phyloP scores from a whole-genome alignment of 192 early-diverging fungal species.

The Geranomyces variabilis region DNA sequence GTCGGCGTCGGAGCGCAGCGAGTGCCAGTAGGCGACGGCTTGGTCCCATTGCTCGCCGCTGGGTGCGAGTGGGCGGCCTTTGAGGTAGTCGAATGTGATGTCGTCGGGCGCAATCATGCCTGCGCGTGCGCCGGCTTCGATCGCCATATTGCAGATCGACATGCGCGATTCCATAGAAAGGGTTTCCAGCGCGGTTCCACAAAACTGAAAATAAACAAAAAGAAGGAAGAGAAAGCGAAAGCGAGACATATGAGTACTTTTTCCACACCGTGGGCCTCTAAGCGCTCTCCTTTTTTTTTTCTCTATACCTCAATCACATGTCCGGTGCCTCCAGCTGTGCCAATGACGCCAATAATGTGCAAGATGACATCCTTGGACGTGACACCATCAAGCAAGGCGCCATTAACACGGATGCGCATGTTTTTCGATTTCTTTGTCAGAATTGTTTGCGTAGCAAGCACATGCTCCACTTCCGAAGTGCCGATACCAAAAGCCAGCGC shows the following conservation, averaged over 20 bases:
- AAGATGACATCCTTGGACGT: constrained; percentile 70
- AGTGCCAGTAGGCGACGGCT: constrained; percentile 66
- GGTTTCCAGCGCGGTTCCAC: constrained; percentile 55
- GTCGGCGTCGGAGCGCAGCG: constrained; percentile 61
- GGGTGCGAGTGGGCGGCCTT: constrained; percentile 64
- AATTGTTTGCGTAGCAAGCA: constrained; percentile 72
- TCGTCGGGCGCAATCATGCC: constrained; percentile 76
- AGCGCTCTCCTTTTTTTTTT: too few relatives aligned
- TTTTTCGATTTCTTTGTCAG: constrained; percentile 72
- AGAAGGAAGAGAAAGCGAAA: not conserved
- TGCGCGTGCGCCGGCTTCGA: constrained; percentile 73
- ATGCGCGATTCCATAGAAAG: constrained; percentile 72
- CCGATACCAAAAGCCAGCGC: constrained; percentile 76
- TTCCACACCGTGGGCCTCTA: not conserved
- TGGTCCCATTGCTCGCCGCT: constrained; percentile 60
- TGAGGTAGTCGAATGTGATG: constrained; percentile 69
- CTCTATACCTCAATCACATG: constrained; percentile 59
- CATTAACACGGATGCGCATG: constrained; percentile 64
- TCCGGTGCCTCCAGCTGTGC: constrained; percentile 73
- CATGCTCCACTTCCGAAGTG: constrained; percentile 77
- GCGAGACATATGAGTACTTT: too few relatives aligned
- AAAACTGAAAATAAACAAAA: constrained; percentile 41
- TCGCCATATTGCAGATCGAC: constrained; percentile 79
- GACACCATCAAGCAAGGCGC: constrained; percentile 54
- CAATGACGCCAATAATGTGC: constrained; percentile 71